These are phyloP conservation scores for Penicillium frequentans DNA, from an alignment of 2,329 filamentous ascomycete species.

Conservation along the genomic window DNA sequence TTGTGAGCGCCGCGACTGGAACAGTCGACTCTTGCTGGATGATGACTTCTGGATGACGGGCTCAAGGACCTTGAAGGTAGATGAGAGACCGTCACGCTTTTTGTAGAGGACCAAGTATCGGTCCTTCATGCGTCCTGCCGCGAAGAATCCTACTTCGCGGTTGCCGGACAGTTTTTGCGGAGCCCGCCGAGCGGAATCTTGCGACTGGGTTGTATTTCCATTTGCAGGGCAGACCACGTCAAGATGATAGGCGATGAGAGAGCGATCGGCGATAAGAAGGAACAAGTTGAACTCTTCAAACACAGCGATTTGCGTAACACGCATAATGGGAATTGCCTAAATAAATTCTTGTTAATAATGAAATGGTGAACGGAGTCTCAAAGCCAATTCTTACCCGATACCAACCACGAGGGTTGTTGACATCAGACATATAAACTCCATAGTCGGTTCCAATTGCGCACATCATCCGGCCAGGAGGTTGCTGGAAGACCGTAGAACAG, in stretches of 20 bases:
- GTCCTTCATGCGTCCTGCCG: constrained; percentile 95
- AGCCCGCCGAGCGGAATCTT: constrained; percentile 77
- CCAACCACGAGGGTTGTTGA: constrained; percentile 89
- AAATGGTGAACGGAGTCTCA: neutral
- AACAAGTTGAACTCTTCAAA: constrained; percentile 95
- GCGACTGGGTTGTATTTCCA: constrained; percentile 49
- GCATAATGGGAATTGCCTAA: constrained; percentile 71
- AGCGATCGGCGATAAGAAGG: constrained; percentile 86
- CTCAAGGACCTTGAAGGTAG: constrained; percentile 92
- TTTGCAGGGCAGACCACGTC: constrained; percentile 70
- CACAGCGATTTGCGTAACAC: constrained; percentile 89
- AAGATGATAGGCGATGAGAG: constrained; percentile 88
- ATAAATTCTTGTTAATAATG: constrained; percentile 28
- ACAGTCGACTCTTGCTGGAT: constrained; percentile 74
- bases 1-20: constrained; percentile 62
- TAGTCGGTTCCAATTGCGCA: constrained; percentile 94
- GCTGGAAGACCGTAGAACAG: constrained; percentile 85
- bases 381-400: constrained; percentile 63
- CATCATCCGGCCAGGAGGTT: constrained; percentile 78
- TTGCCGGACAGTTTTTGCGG: constrained; percentile 84
- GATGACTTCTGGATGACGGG: constrained; percentile 91
- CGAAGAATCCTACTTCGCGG: constrained; percentile 95
- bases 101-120: constrained; percentile 95
- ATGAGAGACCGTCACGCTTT: constrained; percentile 87
- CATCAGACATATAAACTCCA: constrained; percentile 86